These are phyloP conservation scores for Coemansia sp. DNA, from an alignment of 192 early-diverging fungal genomes.

Conservation along the genomic window DNA sequence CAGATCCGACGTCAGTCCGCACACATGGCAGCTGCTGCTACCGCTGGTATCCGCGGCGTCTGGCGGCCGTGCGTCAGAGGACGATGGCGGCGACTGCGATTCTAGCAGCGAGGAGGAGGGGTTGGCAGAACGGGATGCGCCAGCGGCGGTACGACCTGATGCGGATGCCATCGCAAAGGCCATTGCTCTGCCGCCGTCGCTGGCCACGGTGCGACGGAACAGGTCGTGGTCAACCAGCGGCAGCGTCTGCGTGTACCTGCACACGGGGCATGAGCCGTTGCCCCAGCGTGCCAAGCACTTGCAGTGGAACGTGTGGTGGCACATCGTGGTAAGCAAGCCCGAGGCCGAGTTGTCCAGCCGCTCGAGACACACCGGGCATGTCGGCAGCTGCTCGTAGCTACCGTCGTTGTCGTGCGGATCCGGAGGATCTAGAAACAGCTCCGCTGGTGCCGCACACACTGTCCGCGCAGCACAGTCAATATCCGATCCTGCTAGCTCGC, in stretches of 20 bases:
- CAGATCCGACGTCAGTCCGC: conserved; percentile 73
- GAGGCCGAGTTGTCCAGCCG: conserved; percentile 88
- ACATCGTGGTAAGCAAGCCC: conserved; percentile 87
- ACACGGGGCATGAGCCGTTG: conserved; percentile 88
- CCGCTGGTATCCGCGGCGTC: neutral
- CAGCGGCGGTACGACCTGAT: neutral
- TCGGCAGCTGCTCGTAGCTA: conserved; percentile 68
- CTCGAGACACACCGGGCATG: conserved; percentile 96
- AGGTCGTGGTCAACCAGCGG: conserved; percentile 42
- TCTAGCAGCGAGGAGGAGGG: neutral
- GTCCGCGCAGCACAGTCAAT: conserved; percentile 1
- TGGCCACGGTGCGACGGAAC: conserved; percentile 23
- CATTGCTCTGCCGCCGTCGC: conserved; percentile 17
- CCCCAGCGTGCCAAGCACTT: conserved; percentile 90
- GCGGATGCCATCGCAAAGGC: neutral
- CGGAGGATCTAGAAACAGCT: conserved; percentile 29
- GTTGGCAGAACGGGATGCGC: too few relatives aligned
- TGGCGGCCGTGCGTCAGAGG: too few relatives aligned
- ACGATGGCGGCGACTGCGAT: conserved; percentile 15
- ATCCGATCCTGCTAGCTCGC: conserved; percentile 43
- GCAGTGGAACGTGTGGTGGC: conserved; percentile 96
- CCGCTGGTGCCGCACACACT: conserved; percentile 17
- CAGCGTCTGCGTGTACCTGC: conserved; percentile 71
- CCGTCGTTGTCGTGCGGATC: conserved; percentile 1
- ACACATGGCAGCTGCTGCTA: conserved; percentile 64